Base-by-base conservation (phyloP, 805 yeast genomes). In the Tetrapisispora namnaoensis region DNA sequence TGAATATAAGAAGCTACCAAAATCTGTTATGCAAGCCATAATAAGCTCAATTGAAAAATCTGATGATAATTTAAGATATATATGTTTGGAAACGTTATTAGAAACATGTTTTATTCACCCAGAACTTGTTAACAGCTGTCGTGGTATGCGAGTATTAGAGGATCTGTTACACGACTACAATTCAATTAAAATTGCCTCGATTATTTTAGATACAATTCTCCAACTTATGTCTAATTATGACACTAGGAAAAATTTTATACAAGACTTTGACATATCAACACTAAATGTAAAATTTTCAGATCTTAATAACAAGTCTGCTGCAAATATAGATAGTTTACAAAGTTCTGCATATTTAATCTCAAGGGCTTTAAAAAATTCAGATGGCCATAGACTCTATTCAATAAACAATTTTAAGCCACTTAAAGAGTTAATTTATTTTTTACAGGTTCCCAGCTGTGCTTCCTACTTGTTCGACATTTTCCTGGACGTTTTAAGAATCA, bases 201-300 rank as follows among this genome's bases (percentile, higher is more conserved):
- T 62, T 16, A 53, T 64, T 4, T 45, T 65, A 18, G 63, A 62
- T 18, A 52, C 69, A 0, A 49, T 65, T 27, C 45, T 67, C 8
- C 58, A 55, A 16, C 49, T 67, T 34, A 55, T 66, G 60, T 55
- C 63, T 0, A 53, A 55, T 18, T 59, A 58, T 28, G 53, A 53
- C 22, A 65, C 68, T 6, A 61, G 70, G 47, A 53, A 54, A 28
- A 55, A 55, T 44, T 59, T 65, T 42, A 63, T 85, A 32, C 74
- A 78, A 35, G 86, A 85, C 11, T 71, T 73, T 21, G 86, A 86
- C 56, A 68, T 89, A 32, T 76, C 79, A 37, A 71, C 75, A 8
- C 61, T 91, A 9, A 67, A 86, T 1, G 75, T 90, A 0, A 76
- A 84, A n/a, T 84, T 86, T 56, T 80, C 93, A 16, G 89, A 82